Percentiles rank a stretch among this genome's conserved stretches.
Evolutionary conservation across 2,329 filamentous ascomycete genomes (phyloP).

Genomic region (Xylaria arbuscula): DNA sequence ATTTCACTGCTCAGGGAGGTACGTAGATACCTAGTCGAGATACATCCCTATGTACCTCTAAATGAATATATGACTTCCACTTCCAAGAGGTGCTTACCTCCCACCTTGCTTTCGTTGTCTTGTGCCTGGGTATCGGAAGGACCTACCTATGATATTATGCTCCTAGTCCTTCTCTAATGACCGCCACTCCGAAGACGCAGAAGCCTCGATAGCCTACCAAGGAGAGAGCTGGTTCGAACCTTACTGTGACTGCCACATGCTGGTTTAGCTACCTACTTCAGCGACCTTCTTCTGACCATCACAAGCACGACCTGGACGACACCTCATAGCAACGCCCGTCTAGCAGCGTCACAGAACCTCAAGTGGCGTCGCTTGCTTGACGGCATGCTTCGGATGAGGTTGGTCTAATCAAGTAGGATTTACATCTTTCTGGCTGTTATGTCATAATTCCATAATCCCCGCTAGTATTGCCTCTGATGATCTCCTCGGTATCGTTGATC

Average conservation of each 20-base stretch:
- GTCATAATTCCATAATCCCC: constrained; percentile 27
- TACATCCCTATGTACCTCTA: constrained; percentile 26
- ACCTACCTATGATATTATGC: background rate
- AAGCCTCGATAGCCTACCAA: constrained; percentile 10
- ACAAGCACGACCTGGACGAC: background rate
- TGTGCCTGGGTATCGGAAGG: constrained; percentile 2
- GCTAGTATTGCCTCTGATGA: background rate
- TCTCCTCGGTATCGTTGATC: constrained; percentile 13
- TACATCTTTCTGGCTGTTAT: constrained; percentile 26
- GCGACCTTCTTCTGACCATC: background rate
- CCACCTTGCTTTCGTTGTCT: background rate
- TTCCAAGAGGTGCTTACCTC: background rate
- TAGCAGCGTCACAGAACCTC: constrained; percentile 19
- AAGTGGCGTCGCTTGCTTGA: constrained; percentile 19
- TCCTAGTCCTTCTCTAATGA: background rate
- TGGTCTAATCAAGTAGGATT: constrained; percentile 24
- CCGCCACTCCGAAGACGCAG: background rate
- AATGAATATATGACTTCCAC: constrained; percentile 29
- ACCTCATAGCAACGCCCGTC: constrained; percentile 15
- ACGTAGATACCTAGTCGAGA: constrained; percentile 28
- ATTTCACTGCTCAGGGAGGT: background rate
- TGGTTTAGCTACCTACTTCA: too few species aligned
- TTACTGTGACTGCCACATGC: constrained; percentile 1
- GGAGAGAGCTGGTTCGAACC: constrained; percentile 3
- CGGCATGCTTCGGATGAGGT: constrained; percentile 29